Evolutionary conservation across 1,284 basidiomycete genomes (phyloP).

Genomic region (Boletus smithii): DNA sequence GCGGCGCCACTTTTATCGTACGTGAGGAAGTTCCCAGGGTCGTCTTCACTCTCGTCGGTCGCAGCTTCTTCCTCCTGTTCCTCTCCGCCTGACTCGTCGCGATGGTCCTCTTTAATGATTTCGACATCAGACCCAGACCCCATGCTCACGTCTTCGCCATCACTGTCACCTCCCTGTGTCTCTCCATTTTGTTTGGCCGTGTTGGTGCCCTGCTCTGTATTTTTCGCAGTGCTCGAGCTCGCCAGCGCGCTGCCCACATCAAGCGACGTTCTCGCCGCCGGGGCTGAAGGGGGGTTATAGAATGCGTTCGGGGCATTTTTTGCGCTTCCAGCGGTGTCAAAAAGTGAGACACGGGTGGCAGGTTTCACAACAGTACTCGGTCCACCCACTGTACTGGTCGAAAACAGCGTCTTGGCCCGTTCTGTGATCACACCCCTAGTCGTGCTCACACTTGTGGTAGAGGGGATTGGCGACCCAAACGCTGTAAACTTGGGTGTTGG

Average conservation of each 20-base stretch:
- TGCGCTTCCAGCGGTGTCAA: constrained; percentile 44
- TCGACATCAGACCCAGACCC: constrained; percentile 21
- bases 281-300: constrained; percentile 45
- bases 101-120: constrained; percentile 12
- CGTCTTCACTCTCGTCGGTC: constrained; percentile 13
- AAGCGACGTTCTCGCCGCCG: neutral
- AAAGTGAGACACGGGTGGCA: constrained; percentile 38
- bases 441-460: neutral
- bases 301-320: constrained; percentile 56
- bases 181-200: constrained; percentile 10
- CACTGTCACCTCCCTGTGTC: constrained; percentile 1
- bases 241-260: constrained; percentile 5
- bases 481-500: constrained; percentile 24
- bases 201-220: neutral
- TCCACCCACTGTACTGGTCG: constrained; percentile 9
- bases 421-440: constrained; percentile 14
- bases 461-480: constrained; percentile 23
- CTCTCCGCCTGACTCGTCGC: constrained; percentile 1
- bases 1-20: constrained; percentile 17
- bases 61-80: constrained; percentile 4
- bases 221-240: neutral
- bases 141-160: constrained; percentile 29
- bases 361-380: constrained; percentile 14
- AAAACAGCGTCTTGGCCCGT: constrained; percentile 17
- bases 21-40: constrained; percentile 22